Evolutionary conservation across 495 filamentous ascomycete species (phyloP).

Genomic region (Achaetomiella virescens): DNA sequence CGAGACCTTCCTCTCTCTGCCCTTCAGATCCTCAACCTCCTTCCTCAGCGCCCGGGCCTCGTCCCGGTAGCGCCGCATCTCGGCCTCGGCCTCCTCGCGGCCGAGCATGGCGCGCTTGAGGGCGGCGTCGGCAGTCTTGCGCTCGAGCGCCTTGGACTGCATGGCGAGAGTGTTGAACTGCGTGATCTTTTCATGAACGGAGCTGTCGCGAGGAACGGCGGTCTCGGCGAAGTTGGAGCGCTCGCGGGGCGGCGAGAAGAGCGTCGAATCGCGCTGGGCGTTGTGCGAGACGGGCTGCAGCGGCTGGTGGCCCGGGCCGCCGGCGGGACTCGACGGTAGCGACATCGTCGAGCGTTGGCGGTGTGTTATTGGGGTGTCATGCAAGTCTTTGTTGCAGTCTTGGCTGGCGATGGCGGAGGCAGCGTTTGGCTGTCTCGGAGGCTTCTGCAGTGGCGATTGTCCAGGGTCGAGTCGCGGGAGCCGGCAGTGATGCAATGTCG

Average conservation of each 20-base stretch:
- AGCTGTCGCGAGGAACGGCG: constrained; percentile 54
- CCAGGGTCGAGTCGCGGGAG: neutral
- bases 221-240: constrained; percentile 16
- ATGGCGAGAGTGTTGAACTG: constrained; percentile 70
- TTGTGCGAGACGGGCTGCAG: constrained; percentile 71
- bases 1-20: constrained; percentile 66
- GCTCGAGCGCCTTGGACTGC: constrained; percentile 54
- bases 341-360: constrained; percentile 12
- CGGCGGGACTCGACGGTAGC: constrained; percentile 25
- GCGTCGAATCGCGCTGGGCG: constrained; percentile 47
- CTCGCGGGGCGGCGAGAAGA: constrained; percentile 16
- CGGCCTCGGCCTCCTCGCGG: constrained; percentile 71
- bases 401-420: neutral
- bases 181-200: constrained; percentile 77
- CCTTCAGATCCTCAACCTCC: constrained; percentile 62
- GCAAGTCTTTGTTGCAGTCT: constrained; percentile 11
- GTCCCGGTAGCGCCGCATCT: constrained; percentile 57
- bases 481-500: neutral
- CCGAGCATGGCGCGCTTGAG: constrained; percentile 75
- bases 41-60: constrained; percentile 47
- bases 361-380: constrained; percentile 16
- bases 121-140: constrained; percentile 61
- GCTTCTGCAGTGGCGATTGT: neutral
- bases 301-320: constrained; percentile 38
- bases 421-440: neutral